Base-by-base conservation (phyloP, 257 asterid species). In the Cynanchum wilfordii region DNA sequence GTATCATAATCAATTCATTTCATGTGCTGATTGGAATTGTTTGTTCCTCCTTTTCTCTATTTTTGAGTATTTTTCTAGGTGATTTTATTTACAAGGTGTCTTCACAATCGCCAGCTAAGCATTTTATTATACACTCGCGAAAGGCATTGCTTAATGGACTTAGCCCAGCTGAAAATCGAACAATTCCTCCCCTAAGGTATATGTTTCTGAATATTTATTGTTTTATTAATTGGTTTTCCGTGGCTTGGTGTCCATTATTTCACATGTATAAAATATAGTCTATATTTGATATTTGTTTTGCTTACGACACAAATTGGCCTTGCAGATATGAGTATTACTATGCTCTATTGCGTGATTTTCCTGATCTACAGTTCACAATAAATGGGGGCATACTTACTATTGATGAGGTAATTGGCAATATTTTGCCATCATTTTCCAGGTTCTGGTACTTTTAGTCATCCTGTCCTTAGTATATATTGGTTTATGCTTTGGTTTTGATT, bases 321-420 rank as follows among this genome's bases (percentile, higher is more conserved):
- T 82, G 82, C 87, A 91, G 98, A 84, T 94, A 91, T 45, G 98
- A 94, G 84, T 94, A 82, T 86, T 94, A 79, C 87, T 94, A 91
- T 86, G 98, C 96, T 71, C 92, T 94, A 38, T 87, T 88, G 80
- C 98, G 98, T 58, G 98, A 94, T 89, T 94, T 94, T 75, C 98
- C 98, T 60, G 89, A 91, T 82, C 77, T 94, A 73, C 92, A 74
- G 76, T 94, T 94, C 80, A 94, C 97, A 69, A 87, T 94, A 64
- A 94, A 94, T 81, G 98, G 98, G 73, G 98, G 98, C 80, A 91
- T 94, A 78, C 90, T 86, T 76, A 84, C 97, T 44, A 70, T 89
- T 55, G 86, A 84, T 75, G 98, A 94, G 96, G 98, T 93, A 80
- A 79, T 75, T 62, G 24, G 15, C 62, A 70, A 72, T 74, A 2